Evolutionary conservation across 2,329 filamentous ascomycete genomes (phyloP).

Genomic region (Trichoderma oligosporum): DNA sequence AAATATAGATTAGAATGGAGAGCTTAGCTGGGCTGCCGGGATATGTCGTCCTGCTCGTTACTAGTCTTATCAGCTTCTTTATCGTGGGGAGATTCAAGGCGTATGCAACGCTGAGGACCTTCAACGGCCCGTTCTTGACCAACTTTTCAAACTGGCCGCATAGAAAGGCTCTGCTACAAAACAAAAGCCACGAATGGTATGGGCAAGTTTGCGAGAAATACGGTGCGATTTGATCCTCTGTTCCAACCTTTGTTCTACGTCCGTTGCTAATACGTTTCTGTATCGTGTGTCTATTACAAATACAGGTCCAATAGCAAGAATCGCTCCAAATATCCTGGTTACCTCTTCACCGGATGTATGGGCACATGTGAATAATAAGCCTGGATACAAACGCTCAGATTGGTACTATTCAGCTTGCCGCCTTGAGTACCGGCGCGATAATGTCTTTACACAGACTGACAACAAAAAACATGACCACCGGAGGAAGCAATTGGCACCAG

Average conservation of each 20-base stretch:
- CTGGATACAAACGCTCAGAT: constrained; percentile 39
- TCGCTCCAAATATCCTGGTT: constrained; percentile 46
- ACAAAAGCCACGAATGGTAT: constrained; percentile 28
- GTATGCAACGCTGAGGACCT: constrained; percentile 23
- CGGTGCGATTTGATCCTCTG: constrained; percentile 19
- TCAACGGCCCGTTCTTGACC: constrained; percentile 26
- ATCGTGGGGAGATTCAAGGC: not conserved
- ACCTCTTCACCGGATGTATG: constrained; percentile 48
- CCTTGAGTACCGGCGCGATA: constrained; percentile 48
- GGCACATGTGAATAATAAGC: constrained; percentile 41
- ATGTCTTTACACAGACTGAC: constrained; percentile 50
- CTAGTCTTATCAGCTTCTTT: not conserved
- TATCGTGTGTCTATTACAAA: not conserved
- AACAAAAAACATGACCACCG: constrained; percentile 44
- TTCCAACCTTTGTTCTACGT: too few species aligned
- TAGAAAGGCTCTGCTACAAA: constrained; percentile 24
- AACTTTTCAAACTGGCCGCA: constrained; percentile 27
- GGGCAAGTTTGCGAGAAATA: constrained; percentile 28
- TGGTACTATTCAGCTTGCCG: constrained; percentile 46
- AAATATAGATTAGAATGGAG: not conserved
- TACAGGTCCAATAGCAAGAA: constrained; percentile 28
- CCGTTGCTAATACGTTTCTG: too few species aligned
- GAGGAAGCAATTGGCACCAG: constrained; percentile 49
- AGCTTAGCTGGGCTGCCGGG: not conserved
- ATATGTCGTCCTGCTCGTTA: not conserved